phyloP scores from a whole-genome alignment of 352 stramenopile genomes.

The Phytophthora podocarpi region DNA sequence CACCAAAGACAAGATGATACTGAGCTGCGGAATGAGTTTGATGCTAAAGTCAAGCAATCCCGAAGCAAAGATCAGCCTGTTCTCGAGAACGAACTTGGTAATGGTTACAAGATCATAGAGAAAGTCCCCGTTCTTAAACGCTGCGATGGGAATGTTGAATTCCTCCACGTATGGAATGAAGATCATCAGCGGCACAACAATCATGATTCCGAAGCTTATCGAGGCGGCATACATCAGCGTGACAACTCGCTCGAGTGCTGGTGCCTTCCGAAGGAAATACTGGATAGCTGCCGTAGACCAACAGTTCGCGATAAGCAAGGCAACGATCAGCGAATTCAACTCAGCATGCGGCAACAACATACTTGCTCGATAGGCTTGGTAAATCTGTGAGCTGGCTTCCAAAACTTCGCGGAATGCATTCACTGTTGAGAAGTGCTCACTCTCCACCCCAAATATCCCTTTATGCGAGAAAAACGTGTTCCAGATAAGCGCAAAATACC shows the following conservation, averaged over 20 bases:
- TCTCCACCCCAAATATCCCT: slow-evolving; percentile 32
- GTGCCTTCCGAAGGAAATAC: slow-evolving; percentile 9
- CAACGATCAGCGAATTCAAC: slow-evolving; percentile 20
- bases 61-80: slow-evolving; percentile 6
- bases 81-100: slow-evolving; percentile 18
- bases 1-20: slow-evolving; percentile 13
- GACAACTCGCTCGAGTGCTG: slow-evolving; percentile 4
- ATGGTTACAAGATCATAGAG: slow-evolving; percentile 8
- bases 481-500: neutral
- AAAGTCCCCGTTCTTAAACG: slow-evolving; percentile 9
- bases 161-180: slow-evolving; percentile 18
- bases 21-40: slow-evolving; percentile 20
- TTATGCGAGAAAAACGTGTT: slow-evolving; percentile 14
- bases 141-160: slow-evolving; percentile 6
- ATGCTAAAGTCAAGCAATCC: slow-evolving; percentile 9
- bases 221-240: slow-evolving; percentile 13
- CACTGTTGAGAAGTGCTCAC: slow-evolving; percentile 28
- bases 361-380: slow-evolving; percentile 32
- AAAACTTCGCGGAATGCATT: slow-evolving; percentile 28
- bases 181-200: slow-evolving; percentile 15
- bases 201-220: slow-evolving; percentile 25
- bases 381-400: slow-evolving; percentile 29
- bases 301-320: slow-evolving; percentile 20
- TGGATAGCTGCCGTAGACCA: slow-evolving; percentile 28
- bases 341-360: slow-evolving; percentile 3